phyloP scores from a whole-genome alignment of 345 rosid species.

The Linum usitatissimum region DNA sequence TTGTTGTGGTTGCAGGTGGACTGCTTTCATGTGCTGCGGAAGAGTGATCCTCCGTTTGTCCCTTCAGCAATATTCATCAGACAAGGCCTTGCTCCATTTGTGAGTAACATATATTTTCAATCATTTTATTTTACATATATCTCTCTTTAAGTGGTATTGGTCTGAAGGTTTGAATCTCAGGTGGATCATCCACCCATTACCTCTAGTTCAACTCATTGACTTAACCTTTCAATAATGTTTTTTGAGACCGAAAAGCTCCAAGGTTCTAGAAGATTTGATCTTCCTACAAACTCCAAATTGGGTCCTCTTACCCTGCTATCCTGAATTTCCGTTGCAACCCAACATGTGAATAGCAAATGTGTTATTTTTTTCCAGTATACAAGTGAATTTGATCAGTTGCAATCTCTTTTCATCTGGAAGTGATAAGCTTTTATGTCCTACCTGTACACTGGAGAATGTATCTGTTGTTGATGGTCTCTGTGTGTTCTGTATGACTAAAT shows the following conservation, averaged over 20 bases:
- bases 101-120: slow-evolving; percentile 26
- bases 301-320: neutral
- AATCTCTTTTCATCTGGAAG: neutral
- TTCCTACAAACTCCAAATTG: neutral
- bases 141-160: neutral
- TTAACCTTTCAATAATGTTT: neutral
- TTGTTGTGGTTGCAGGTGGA: slow-evolving; percentile 56
- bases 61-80: slow-evolving; percentile 67
- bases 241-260: neutral
- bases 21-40: slow-evolving; percentile 94
- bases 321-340: neutral
- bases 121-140: neutral
- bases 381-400: neutral
- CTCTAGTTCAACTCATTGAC: no score
- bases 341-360: neutral
- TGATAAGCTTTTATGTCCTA: neutral
- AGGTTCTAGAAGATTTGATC: neutral
- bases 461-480: neutral
- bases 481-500: no score
- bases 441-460: neutral
- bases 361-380: neutral
- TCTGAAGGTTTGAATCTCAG: neutral
- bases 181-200: no score
- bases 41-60: slow-evolving; percentile 87
- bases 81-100: slow-evolving; percentile 92